These are phyloP conservation scores for Leishmania guyanensis DNA, from an alignment of 208 protist species.

Conservation along the genomic window DNA sequence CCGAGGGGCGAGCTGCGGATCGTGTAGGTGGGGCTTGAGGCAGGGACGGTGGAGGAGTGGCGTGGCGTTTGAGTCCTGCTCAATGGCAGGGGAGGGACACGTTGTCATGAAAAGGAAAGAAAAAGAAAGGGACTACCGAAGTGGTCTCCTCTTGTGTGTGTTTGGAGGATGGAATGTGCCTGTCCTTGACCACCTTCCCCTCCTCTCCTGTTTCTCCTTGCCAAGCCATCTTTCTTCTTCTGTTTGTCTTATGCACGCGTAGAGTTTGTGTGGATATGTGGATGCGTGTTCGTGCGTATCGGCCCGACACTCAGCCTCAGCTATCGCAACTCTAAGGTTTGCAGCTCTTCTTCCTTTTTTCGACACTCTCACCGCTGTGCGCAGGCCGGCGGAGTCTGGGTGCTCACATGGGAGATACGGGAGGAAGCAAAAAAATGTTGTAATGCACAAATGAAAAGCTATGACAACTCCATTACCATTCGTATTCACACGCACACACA, in stretches of 20 bases:
- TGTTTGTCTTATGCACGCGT: background rate
- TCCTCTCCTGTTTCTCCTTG: background rate
- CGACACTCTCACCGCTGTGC: background rate
- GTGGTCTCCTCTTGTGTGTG: background rate
- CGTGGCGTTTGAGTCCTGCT: no score
- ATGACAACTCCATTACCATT: background rate
- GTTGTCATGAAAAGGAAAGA: background rate
- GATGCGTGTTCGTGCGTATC: background rate
- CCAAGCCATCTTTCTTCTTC: background rate
- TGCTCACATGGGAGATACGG: background rate
- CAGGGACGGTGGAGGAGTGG: no score
- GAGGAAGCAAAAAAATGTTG: background rate
- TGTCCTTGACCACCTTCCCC: background rate
- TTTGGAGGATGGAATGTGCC: no score
- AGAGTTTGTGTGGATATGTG: background rate
- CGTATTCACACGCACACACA: background rate
- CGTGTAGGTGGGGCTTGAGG: background rate
- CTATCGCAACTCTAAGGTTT: background rate
- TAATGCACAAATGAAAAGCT: background rate
- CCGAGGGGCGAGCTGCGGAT: no score
- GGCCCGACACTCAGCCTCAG: background rate
- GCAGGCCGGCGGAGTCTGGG: background rate
- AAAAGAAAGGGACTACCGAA: background rate
- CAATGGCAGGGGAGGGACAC: no score
- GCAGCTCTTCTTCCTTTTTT: background rate